Percentiles rank a stretch among this genome's conserved stretches.
Conservation (phyloP, 1,284 basidiomycete genomes). For the Apiotrichum akiyoshidainum region DNA sequence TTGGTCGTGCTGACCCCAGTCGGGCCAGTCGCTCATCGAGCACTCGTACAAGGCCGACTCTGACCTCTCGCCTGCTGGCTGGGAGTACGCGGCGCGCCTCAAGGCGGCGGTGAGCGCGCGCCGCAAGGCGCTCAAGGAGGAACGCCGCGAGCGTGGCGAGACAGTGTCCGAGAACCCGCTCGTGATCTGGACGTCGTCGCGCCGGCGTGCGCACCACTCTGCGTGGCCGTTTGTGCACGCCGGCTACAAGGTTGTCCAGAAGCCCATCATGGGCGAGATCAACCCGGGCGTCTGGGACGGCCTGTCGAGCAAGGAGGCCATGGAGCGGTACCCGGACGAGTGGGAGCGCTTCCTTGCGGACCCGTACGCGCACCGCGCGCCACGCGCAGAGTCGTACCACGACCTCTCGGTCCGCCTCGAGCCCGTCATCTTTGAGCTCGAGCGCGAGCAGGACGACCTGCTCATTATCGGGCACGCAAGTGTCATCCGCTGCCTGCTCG, state of each 20-base stretch:
- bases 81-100: slow-evolving; percentile 86
- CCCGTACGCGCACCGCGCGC: slow-evolving; percentile 88
- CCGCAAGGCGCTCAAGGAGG: slow-evolving; percentile 57
- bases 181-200: slow-evolving; percentile 93
- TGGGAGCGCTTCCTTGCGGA: slow-evolving; percentile 89
- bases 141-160: slow-evolving; percentile 60
- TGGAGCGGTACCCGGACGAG: slow-evolving; percentile 86
- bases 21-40: slow-evolving; percentile 92
- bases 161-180: slow-evolving; percentile 60
- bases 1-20: slow-evolving; percentile 57
- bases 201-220: slow-evolving; percentile 87
- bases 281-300: slow-evolving; percentile 95
- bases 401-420: slow-evolving; percentile 76
- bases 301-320: slow-evolving; percentile 82
- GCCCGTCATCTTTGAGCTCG: slow-evolving; percentile 77
- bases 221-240: slow-evolving; percentile 85
- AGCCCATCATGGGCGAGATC: slow-evolving; percentile 94
- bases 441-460: slow-evolving; percentile 72
- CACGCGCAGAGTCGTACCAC: slow-evolving; percentile 91
- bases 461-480: slow-evolving; percentile 82
- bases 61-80: slow-evolving; percentile 88
- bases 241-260: slow-evolving; percentile 79
- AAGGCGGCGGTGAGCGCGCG: slow-evolving; percentile 80
- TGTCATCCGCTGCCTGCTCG: slow-evolving; percentile 92
- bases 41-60: slow-evolving; percentile 99